Conservation (phyloP, 2,329 filamentous ascomycete species). For the Phyllosticta citrichinensis region DNA sequence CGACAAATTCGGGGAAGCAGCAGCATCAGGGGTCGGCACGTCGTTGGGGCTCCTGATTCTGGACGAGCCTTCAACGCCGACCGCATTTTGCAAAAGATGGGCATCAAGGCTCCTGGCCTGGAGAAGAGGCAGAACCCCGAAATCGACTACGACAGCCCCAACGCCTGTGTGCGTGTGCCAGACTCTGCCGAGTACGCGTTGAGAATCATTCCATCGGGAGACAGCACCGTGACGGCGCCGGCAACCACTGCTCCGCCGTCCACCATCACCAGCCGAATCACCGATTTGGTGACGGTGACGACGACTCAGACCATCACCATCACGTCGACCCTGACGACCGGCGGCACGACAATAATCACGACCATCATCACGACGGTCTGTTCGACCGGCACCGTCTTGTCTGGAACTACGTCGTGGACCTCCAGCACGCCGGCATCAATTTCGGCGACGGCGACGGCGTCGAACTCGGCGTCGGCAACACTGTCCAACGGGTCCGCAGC, state of each 20-base stretch:
- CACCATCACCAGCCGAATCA: not conserved
- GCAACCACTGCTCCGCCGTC: not conserved
- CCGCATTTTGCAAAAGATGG: not conserved
- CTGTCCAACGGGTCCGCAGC: too few relatives aligned
- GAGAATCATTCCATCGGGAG: not conserved
- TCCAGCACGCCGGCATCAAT: not conserved
- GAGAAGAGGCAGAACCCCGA: not conserved
- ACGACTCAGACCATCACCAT: not conserved
- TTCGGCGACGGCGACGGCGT: not conserved
- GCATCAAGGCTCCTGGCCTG: not conserved
- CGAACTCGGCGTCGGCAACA: too few relatives aligned
- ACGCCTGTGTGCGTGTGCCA: not conserved
- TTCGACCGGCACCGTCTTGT: slow-evolving; percentile 1
- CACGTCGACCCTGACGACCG: not conserved
- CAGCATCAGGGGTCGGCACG: not conserved
- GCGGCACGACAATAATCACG: not conserved
- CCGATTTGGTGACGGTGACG: not conserved
- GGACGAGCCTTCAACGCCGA: not conserved
- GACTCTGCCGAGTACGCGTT: not conserved
- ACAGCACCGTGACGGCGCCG: not conserved
- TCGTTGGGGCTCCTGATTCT: not conserved
- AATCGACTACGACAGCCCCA: not conserved
- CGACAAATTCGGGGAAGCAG: not conserved
- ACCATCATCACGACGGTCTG: not conserved
- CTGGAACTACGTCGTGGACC: slow-evolving; percentile 1